Evolutionary conservation across 306 rosid species (phyloP), one percentile per base, ranked within the genome.

Genomic region (Alnus rubra): DNA sequence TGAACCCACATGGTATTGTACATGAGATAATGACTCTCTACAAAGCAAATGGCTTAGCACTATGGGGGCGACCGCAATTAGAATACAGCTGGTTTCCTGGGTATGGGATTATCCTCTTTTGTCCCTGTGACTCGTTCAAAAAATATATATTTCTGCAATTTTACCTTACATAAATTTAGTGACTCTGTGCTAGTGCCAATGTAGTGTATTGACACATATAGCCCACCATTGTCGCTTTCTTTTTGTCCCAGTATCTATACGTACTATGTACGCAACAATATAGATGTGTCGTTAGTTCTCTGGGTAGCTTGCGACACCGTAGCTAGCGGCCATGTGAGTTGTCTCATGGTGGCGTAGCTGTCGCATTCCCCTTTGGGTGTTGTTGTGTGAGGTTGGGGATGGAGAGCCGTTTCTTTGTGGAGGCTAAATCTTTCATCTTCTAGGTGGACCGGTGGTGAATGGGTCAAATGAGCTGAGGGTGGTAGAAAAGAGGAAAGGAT

Each of bases 31-130:
- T 93, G 89, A 93, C 99, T 31, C 86, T 95, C 70, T 81, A 89
- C 87, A 87, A 83, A 79, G 94, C 92, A 88, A 89, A 76, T 79
- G 96, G 92, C 79, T 88, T 95, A 74, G 89, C 91, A 69, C 93
- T 88, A 30, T 0, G 71, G 62, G 98, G 99, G 74, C 85, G 49
- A 49, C 78, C 99, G 7, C 74, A 3, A 69, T 85, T 87, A 60
- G 91, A 89, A 76, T 93, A 89, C 85, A 95, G 98, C 83, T 95
- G 99, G 99, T 93, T 95, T 89, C 99, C 99, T 76, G 99, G 99
- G 99, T 95, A 88, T 77, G 97, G 35, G 65, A 49, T 62, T 10
- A 56, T 81, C 65, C 70, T 71, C 60, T 76, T 69, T 28, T 18
- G 63, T 28, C 77, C 82, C 19, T 73, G 64, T 60, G 59, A 62